phyloP scores from a whole-genome alignment of 1,284 basidiomycete genomes.

The Cryptococcus wingfieldii region DNA sequence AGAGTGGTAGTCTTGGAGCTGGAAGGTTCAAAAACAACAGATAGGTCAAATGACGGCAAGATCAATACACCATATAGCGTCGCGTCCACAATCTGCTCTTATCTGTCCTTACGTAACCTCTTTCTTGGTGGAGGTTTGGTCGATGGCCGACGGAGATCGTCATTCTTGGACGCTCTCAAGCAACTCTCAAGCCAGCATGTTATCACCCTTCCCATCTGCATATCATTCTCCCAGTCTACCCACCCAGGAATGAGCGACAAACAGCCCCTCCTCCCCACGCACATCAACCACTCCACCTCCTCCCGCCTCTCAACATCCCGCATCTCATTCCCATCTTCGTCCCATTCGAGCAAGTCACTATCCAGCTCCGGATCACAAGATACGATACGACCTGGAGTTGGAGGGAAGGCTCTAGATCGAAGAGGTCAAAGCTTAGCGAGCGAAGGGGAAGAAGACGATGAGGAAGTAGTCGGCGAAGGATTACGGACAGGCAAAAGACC shows the following conservation, averaged over 20 bases:
- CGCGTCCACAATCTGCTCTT: too few species aligned
- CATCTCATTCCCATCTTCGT: constrained; percentile 32
- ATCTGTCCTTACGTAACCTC: too few species aligned
- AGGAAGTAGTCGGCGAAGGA: neutral
- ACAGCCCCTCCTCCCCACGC: constrained; percentile 16
- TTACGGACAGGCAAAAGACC: neutral
- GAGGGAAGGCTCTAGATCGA: neutral
- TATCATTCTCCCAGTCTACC: too few species aligned
- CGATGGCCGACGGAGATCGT: too few species aligned
- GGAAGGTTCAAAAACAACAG: too few species aligned
- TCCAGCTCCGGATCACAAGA: constrained; percentile 5
- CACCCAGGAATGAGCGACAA: neutral
- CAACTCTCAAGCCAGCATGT: too few species aligned
- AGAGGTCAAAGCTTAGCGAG: neutral
- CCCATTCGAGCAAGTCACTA: constrained; percentile 10
- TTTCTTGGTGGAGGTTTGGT: too few species aligned
- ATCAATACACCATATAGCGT: too few species aligned
- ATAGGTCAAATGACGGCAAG: too few species aligned
- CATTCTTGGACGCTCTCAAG: too few species aligned
- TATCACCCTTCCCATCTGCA: too few species aligned
- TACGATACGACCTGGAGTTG: neutral
- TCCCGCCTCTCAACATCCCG: constrained; percentile 21
- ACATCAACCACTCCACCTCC: constrained; percentile 12
- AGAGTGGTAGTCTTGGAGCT: too few species aligned
- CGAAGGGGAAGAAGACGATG: neutral